Evolutionary conservation across 106 monocot species (phyloP), one percentile per base, ranked within the genome.

Genomic region (Dioscorea zingiberensis): DNA sequence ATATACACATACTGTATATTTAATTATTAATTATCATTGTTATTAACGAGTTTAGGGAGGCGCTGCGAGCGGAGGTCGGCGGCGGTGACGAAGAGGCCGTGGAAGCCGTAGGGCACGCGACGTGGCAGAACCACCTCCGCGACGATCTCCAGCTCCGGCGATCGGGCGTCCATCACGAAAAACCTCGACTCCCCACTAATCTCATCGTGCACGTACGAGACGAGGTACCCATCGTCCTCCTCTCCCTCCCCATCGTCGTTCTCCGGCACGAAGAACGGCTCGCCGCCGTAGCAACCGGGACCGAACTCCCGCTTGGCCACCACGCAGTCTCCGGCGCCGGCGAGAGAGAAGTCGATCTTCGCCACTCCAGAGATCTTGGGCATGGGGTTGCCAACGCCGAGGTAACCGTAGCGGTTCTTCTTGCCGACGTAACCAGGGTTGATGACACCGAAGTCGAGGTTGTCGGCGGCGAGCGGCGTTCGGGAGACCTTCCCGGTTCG

Each of bases 91-190:
- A 93, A 93, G 14, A 93, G 48, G 17, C 93, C 87, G 47, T 93
- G 93, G 66, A 93, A 87, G 24, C 87, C 87, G 28, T 93, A 88
- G 1, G 87, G 93, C 25, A 87, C 93, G 7, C 93, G 77, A 2
- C 66, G 54, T 0, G 93, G 93, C 58, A 88, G 82, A 48, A 67
- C 17, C 30, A 88, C 85, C 74, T 82, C 84, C 16, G 84, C 93
- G 23, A 88, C 87, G 3, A 83, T 47, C 18, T 93, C 93, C 47
- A 93, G 64, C 38, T 75, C 62, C 59, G 84, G 77, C 60, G 87
- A 85, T 55, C 65, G 59, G 3, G 92, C 84, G 73, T 93, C 92
- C 92, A 93, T 87, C 69, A 93, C 82, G 53, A 88, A 63, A 28
- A 88, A 87, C 21, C 28, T 77, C 19, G 87, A 88, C 70, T 88